A percentile compares a stretch with the other conserved stretches of the same genome.
Conservation (phyloP, 345 rosid genomes). For the Erodium maritimum region DNA sequence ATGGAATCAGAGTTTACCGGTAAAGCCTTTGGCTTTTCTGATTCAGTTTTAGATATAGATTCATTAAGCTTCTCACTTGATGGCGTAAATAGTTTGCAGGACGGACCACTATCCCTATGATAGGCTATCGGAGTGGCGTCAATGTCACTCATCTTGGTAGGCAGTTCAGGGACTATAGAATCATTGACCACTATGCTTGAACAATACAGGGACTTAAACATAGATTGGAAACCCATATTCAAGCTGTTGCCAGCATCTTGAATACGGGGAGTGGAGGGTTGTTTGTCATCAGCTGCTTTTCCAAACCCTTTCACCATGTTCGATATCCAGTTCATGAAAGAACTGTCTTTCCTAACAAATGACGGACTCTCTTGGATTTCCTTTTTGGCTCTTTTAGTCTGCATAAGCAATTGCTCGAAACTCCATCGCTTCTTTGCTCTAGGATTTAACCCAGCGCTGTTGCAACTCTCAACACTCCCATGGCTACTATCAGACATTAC, state of each 20-base stretch:
- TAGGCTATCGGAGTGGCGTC: conserved; percentile 32
- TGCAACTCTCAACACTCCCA: conserved; percentile 88
- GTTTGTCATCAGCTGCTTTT: conserved; percentile 27
- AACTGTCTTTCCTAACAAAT: conserved; percentile 49
- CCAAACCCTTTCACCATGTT: conserved; percentile 64
- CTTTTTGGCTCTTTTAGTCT: conserved; percentile 53
- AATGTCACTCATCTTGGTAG: conserved; percentile 16
- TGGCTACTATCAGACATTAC: conserved; percentile 47
- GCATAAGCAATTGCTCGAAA: conserved; percentile 36
- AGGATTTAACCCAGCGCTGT: conserved; percentile 33
- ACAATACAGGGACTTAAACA: conserved; percentile 62
- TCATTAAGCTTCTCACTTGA: conserved; percentile 23
- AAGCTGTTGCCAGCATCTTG: conserved; percentile 17
- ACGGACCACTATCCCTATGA: conserved; percentile 23
- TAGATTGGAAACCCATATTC: conserved; percentile 58
- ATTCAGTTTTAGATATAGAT: conserved; percentile 20
- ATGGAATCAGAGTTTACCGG: conserved; percentile 16
- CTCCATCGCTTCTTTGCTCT: conserved; percentile 38
- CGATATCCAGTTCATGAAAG: conserved; percentile 86
- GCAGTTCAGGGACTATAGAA: conserved; percentile 20
- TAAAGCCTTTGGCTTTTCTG: conserved; percentile 18
- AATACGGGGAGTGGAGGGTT: conserved; percentile 29
- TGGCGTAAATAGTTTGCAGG: conserved; percentile 21
- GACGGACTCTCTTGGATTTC: conserved; percentile 36
- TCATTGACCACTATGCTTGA: conserved; percentile 29